Evolutionary conservation across 1,139 yeast genomes (phyloP), one percentile per base, ranked within the genome.

Genomic region (Casaregolazyma suthepensis): DNA sequence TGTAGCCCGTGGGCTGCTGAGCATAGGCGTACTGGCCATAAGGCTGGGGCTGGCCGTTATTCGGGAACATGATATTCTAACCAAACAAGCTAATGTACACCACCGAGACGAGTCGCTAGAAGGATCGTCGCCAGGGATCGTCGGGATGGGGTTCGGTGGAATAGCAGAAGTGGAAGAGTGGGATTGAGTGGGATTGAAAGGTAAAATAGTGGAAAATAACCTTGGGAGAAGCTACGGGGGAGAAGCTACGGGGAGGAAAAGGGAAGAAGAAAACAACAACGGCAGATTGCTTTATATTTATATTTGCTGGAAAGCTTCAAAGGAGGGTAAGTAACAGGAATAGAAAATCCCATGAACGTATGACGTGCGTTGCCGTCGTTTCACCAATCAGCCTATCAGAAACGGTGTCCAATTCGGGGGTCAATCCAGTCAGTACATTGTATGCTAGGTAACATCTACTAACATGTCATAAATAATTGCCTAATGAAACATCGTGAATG

Each of bases 1-100:
- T 42, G 15, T 53, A 42, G 50, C 48, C 54, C 52, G 50, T 57
- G 57, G 53, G 62, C 51, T 57, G 62, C 50, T 54, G 58, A 50
- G 45, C 52, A 23, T 45, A 59, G 43, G 44, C 50, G 52, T 62
- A 60, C 47, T 60, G 62, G 38, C 53, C 51, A 13, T 52, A 48
- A 31, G 20, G 44, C 49, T 31, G 43, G 15, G 38, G 38, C 50
- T 20, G 50, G 31, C 45, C 45, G 45, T 43, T 43, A 43, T 43
- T 22, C 10, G 31, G 31, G 45, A 22, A 43, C 45, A 43, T 43
- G 29, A n/a, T 43, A 23, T 7, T 43, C 15, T 17, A 43, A 43
- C 40, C 40, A 35, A 13, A 15, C 40, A 35, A 15, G 40, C 40
- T n/a, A 35, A 35, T 15, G 13, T 15, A 35, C 40, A 18, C 43